Base-by-base conservation (phyloP, 1,284 basidiomycete genomes). In the Microbotryomycetes sp. region DNA sequence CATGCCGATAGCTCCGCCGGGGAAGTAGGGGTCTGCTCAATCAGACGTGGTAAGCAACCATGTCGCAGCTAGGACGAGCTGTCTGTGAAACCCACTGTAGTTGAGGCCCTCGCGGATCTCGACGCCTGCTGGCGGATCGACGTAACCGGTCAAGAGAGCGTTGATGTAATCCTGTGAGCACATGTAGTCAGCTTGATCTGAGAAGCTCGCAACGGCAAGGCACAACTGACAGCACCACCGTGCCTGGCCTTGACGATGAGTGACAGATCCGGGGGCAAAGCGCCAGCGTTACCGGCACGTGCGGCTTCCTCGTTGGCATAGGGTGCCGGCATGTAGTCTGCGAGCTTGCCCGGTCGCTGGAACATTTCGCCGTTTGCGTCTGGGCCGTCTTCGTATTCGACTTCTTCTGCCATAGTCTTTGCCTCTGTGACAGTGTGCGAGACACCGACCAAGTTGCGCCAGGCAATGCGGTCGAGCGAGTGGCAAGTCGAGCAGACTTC, bases 281-380 rank as follows among this genome's bases (percentile, higher is more conserved):
- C 93, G 81, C 96, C 94, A 65, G 81, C 87, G 78, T 99, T 99
- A 69, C 86, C 83, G 64, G 94, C 88, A 72, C 96, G 85, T 54
- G 96, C 92, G 71, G 96, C 94, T 81, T 97, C 92, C 72, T 97
- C 94, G 76, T 99, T 99, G 70, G 94, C 85, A 79, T 99, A 99
- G 58, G 96, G 91, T 55, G 83, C 76, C 64, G 94, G 96, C 82
- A 99, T 82, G 80, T 97, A 97, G 78, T 99, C 96, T 54, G 96
- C 83, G 66, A 91, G 85, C 79, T 97, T 97, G 78, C 92, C 97
- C 45, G 96, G 96, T 68, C 96, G 84, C 78, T 91, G 85, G 84
- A 97, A 98, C 91, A 97, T 97, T 78, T 97, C 91, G 67, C 96
- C 96, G 71, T 89, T 81, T 73, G 88, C 88, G 76, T 97, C 86